phyloP scores from a whole-genome alignment of 352 stramenopile genomes.

The Phytophthora lateralis region DNA sequence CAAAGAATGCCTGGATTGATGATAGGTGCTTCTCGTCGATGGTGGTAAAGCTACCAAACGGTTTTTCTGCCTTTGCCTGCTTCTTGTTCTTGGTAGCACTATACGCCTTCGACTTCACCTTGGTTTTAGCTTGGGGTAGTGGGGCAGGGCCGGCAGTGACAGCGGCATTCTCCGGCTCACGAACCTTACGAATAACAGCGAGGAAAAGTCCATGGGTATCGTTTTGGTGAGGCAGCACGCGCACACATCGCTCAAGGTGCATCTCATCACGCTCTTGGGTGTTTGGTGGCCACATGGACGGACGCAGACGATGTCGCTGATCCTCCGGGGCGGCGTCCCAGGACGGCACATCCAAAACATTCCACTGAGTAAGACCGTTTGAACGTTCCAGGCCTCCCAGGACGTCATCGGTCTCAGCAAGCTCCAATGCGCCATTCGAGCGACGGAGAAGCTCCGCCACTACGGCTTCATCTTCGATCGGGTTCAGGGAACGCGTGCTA shows the following conservation, averaged over 20 bases:
- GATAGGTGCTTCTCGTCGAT: slow-evolving; percentile 49
- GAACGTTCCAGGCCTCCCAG: slow-evolving; percentile 48
- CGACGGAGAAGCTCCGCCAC: slow-evolving; percentile 73
- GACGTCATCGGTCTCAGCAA: slow-evolving; percentile 54
- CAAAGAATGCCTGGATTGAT: slow-evolving; percentile 52
- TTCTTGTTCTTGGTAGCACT: slow-evolving; percentile 48
- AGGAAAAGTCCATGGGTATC: slow-evolving; percentile 99
- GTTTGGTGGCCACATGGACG: slow-evolving; percentile 87
- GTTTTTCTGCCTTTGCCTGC: slow-evolving; percentile 58
- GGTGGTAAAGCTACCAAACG: slow-evolving; percentile 60
- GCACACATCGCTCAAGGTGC: slow-evolving; percentile 92
- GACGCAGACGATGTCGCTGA: slow-evolving; percentile 58
- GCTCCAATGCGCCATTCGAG: slow-evolving; percentile 59
- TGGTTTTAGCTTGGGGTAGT: slow-evolving; percentile 28
- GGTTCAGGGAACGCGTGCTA: slow-evolving; percentile 81
- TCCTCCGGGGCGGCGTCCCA: slow-evolving; percentile 62
- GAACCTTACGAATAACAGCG: slow-evolving; percentile 91
- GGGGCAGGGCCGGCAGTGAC: slow-evolving; percentile 46
- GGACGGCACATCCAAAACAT: slow-evolving; percentile 62
- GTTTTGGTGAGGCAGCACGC: slow-evolving; percentile 97
- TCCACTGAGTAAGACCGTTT: slow-evolving; percentile 53
- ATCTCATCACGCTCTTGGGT: slow-evolving; percentile 53
- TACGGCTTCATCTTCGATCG: slow-evolving; percentile 86
- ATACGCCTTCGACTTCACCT: slow-evolving; percentile 23
- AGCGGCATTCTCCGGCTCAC: slow-evolving; percentile 19